These are phyloP conservation scores for Cryptococcus sp. DNA, from an alignment of 1,284 basidiomycete species.

Conservation along the genomic window DNA sequence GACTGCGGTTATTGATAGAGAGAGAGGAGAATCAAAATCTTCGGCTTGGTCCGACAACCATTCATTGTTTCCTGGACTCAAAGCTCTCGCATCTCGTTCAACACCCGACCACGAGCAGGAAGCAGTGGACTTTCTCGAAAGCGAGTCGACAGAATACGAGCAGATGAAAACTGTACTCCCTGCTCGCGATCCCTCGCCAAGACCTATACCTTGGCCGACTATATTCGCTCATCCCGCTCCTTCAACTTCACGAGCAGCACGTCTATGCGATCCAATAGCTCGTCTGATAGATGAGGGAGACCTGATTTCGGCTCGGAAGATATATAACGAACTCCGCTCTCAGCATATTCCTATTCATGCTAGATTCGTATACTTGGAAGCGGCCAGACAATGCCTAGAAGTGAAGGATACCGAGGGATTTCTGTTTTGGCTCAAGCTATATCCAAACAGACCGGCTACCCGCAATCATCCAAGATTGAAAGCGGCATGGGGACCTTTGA, in stretches of 20 bases:
- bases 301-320: slow-evolving; percentile 18
- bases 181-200: background rate
- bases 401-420: slow-evolving; percentile 14
- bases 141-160: slow-evolving; percentile 26
- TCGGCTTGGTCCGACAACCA: background rate
- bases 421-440: slow-evolving; percentile 35
- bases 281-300: slow-evolving; percentile 19
- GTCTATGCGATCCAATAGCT: slow-evolving; percentile 31
- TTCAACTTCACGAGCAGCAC: background rate
- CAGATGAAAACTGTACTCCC: slow-evolving; percentile 22
- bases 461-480: slow-evolving; percentile 18
- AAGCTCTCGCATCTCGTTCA: background rate
- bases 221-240: slow-evolving; percentile 18
- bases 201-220: slow-evolving; percentile 38
- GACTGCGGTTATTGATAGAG: slow-evolving; percentile 5
- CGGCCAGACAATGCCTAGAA: slow-evolving; percentile 20
- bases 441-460: slow-evolving; percentile 35
- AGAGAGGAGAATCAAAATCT: background rate
- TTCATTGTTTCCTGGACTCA: background rate
- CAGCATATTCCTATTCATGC: slow-evolving; percentile 22
- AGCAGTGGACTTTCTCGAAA: slow-evolving; percentile 26
- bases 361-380: slow-evolving; percentile 27
- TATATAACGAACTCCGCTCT: slow-evolving; percentile 28
- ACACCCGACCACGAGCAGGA: background rate
- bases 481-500: slow-evolving; percentile 26